Evolutionary conservation across 1,139 yeast genomes (phyloP).

Genomic region (Sugiyamaella novakii): DNA sequence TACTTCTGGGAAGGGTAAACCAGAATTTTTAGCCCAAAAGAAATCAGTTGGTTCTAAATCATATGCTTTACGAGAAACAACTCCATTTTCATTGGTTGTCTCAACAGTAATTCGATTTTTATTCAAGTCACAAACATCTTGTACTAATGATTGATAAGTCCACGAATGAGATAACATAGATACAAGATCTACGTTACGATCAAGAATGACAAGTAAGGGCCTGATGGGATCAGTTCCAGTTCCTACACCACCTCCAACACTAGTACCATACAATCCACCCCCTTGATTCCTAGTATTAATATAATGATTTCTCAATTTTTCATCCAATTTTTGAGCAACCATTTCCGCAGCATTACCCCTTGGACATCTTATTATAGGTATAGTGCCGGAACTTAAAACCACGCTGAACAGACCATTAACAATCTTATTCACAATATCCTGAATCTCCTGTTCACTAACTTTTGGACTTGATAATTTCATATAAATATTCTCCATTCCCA

Average conservation of each 20-base stretch:
- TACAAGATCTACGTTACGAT: constrained; percentile 84
- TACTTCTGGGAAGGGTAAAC: constrained; percentile 94
- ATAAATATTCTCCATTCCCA: constrained; percentile 70
- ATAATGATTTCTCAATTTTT: constrained; percentile 78
- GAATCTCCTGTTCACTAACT: constrained; percentile 75
- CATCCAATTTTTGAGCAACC: constrained; percentile 84
- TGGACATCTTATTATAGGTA: constrained; percentile 90
- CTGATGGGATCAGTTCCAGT: constrained; percentile 49
- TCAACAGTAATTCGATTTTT: constrained; percentile 73
- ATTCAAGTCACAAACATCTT: constrained; percentile 81
- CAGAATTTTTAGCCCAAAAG: constrained; percentile 84
- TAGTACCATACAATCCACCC: constrained; percentile 22
- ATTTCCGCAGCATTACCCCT: constrained; percentile 95
- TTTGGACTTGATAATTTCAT: constrained; percentile 67
- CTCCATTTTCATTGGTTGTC: constrained; percentile 46
- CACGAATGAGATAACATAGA: constrained; percentile 97
- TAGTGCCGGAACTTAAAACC: constrained; percentile 71
- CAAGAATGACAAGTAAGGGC: constrained; percentile 78
- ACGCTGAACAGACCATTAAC: constrained; percentile 81
- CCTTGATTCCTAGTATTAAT: constrained; percentile 56
- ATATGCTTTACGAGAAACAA: constrained; percentile 53
- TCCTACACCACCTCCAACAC: constrained; percentile 8
- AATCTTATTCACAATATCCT: constrained; percentile 63
- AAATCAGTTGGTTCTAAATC: constrained; percentile 92
- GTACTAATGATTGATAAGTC: constrained; percentile 96